Base-by-base conservation (phyloP, 2,329 filamentous ascomycete species). In the Shiraia bambusicola region DNA sequence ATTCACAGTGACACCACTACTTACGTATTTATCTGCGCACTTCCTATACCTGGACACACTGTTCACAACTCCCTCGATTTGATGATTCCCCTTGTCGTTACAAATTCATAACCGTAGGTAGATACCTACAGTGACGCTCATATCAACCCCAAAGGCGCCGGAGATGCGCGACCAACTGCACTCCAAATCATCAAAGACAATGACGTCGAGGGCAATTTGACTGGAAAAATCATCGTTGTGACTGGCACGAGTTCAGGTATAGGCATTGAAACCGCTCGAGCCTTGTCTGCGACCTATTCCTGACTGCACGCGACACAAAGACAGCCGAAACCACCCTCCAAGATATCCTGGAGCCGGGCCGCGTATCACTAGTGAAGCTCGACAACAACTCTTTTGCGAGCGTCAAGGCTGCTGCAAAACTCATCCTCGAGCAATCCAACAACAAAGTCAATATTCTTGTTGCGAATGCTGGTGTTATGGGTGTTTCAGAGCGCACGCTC, bases 221-320 rank as follows among this genome's bases (percentile, higher is more conserved):
- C 56, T 2, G 54, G 46, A 22, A 60, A 59, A 40, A 62, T 49
- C 11, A 16, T 56, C 30, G 40, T 63, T 19, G 47, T 63, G 31
- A 63, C 59, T 2, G 59, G 59, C 15, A 40, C 33, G 31, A 52
- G 58, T 3, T 52, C 49, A 16, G 59, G 59, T 2, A 47, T 65
- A 10, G 60, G 59, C 11, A 49, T 52, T 8, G 58, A 63, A 30
- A 62, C 57, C 2, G 43, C 52, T 5, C 48, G 69, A 7, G 74
- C 74, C 2, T 63, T 79, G 16, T 58, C 67, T 15, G 58, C 66
- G 10, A 74, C 77, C 49, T 79, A 33, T 76, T 68, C 54, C 52
- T 70, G 11, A 73, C 73, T 2, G 72, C 66, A 2, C 68, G 76
- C 13, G 34, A 49, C 25, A 9, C 44, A 6, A n/a, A 36, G 6